Evolutionary conservation across 1,139 yeast species (phyloP), one percentile per base, ranked within the genome.

Genomic region (Pichia terricola): DNA sequence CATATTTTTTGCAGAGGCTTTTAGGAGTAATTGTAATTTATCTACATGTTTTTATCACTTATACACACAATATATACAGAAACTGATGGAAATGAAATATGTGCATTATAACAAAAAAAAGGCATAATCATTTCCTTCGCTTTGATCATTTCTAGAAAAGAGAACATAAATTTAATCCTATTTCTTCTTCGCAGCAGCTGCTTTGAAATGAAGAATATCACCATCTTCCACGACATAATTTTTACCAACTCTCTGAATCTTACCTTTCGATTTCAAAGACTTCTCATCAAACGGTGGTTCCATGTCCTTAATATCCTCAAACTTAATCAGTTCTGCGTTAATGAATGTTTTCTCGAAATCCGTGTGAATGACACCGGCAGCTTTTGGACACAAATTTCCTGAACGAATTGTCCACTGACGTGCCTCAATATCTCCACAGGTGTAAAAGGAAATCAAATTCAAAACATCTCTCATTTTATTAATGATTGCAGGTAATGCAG

Each of bases 161-260:
- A 16, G 22, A 16, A 16, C 22, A 16, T 16, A 16, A 16, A 16
- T 16, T 16, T 16, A 16, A 16, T 16, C 26, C 31, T 33, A 40
- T 40, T 22, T 42, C 45, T 76, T 78, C 75, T 89, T 89, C 70
- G 96, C 96, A 49, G 94, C 95, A 66, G 94, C 96, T 51, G 96
- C 88, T 75, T 94, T 84, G 73, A 89, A 85, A 71, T 82, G 89
- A 57, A 89, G 80, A 59, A 91, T 75, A 65, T 89, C 97, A 65
- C 96, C 87, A 55, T 81, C 87, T 65, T 81, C 89, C 52, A 94
- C 96, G 52, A 79, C 91, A 63, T 94, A 91, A 55, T 89, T 96
- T 68, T 91, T 94, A 75, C 99, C 99, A 34, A 73, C 79, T 48
- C 77, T 66, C 50, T 69, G 67, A 47, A 75, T 72, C 46, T 73